Conservation (phyloP, 106 monocot species). For the Dioscorea dumetorum region DNA sequence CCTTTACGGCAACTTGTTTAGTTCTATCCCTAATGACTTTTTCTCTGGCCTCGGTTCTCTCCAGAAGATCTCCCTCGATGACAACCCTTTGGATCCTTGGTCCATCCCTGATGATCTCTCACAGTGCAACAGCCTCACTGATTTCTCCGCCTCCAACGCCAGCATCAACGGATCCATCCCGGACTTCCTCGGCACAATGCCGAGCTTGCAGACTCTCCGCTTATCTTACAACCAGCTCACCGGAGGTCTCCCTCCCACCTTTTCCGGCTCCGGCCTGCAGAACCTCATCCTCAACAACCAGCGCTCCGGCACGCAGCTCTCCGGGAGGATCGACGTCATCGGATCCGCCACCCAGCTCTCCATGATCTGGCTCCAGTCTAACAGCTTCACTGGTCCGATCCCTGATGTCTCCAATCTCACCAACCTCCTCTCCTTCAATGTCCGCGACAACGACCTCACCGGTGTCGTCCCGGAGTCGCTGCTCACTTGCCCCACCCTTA, state of each 20-base stretch:
- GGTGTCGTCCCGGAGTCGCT: constrained; percentile 60
- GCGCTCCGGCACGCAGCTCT: constrained; percentile 27
- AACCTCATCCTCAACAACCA: constrained; percentile 66
- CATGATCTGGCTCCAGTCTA: constrained; percentile 62
- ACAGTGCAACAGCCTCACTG: constrained; percentile 11
- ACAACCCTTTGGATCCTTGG: constrained; percentile 58
- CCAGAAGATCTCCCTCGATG: constrained; percentile 41
- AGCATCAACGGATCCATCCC: constrained; percentile 52
- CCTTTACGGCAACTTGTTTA: constrained; percentile 55
- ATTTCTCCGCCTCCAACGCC: constrained; percentile 64
- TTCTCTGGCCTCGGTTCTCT: constrained; percentile 58
- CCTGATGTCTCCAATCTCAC: constrained; percentile 70
- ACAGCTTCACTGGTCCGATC: constrained; percentile 73
- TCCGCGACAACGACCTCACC: constrained; percentile 70
- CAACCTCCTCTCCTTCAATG: constrained; percentile 41
- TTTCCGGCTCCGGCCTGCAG: constrained; percentile 27
- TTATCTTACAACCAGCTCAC: constrained; percentile 68
- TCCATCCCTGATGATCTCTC: constrained; percentile 25
- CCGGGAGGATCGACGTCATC: constrained; percentile 58
- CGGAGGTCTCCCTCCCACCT: constrained; percentile 36
- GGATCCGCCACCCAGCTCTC: constrained; percentile 42
- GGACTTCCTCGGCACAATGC: constrained; percentile 30
- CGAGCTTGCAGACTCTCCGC: constrained; percentile 30
- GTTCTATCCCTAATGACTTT: constrained; percentile 41
- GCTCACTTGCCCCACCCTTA: constrained; percentile 10